Evolutionary conservation across 352 stramenopile species (phyloP), one percentile per base, ranked within the genome.

Genomic region (Thraustochytrium sp.): DNA sequence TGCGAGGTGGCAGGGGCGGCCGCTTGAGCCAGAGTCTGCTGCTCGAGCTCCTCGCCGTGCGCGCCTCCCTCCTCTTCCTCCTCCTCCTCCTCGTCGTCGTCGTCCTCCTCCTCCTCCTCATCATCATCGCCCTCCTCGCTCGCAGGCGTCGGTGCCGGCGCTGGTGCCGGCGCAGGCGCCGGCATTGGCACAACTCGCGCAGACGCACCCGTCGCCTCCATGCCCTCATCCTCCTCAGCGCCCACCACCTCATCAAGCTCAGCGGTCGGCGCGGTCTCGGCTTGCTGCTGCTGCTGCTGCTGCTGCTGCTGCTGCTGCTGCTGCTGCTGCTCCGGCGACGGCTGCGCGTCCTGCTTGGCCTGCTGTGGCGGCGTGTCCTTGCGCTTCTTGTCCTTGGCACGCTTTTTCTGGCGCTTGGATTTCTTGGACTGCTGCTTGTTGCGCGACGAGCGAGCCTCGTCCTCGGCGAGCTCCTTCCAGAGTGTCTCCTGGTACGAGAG

Each of bases 401-500:
- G 4, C 72, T 84, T 84, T 61, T 73, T 84, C 38, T 84, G 18
- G 21, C 46, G 29, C 29, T 78, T 84, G 3, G 37, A 40, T 37
- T 84, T 84, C 53, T 84, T 84, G 44, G 34, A 21, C 13, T 73
- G 56, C 55, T 78, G 46, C 34, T 75, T 75, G 72, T 23, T 37
- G 5, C 77, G 53, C 8, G 23, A 8, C 38, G 11, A 5, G 5
- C 49, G 72, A 26, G 72, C 23, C 40, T 73, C 61, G 46, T 88
- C 90, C 38, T 82, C 82, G 37, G 88, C 89, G 34, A 92, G 89
- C 53, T 94, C 90, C 9, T 92, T 90, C 92, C 91, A 96, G 13
- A 96, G 87, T 74, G 93, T 90, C 82, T 95, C 89, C 86, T 99
- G 96, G 84, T 98, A 99, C 73, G 96, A 96, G 36, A 99, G 89